Conservation (phyloP, 805 yeast genomes). For the Starmerella sirachaensis region DNA sequence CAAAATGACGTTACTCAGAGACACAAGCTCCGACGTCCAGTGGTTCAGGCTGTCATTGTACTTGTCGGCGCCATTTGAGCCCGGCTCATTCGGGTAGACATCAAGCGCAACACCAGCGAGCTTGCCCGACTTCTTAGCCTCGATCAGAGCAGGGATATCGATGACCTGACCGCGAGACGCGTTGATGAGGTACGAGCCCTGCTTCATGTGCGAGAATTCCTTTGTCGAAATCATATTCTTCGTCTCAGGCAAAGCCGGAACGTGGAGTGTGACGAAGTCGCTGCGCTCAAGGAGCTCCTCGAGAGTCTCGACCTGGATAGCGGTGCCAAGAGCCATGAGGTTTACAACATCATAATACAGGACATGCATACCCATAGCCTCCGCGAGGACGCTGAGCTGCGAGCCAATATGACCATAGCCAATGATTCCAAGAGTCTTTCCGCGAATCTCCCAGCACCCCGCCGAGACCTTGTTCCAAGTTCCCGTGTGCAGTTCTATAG, state of each 20-base stretch:
- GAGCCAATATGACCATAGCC: slow-evolving; percentile 99
- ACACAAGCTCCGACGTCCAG: slow-evolving; percentile 73
- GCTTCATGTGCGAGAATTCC: slow-evolving; percentile 91
- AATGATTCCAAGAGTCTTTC: slow-evolving; percentile 90
- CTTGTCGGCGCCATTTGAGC: slow-evolving; percentile 79
- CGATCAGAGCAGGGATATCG: slow-evolving; percentile 85
- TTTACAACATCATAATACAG: slow-evolving; percentile 81
- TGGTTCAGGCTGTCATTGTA: slow-evolving; percentile 62
- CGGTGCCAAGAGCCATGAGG: slow-evolving; percentile 95
- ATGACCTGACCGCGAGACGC: slow-evolving; percentile 97
- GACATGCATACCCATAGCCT: slow-evolving; percentile 95
- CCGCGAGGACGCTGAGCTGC: slow-evolving; percentile 92
- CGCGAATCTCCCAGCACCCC: slow-evolving; percentile 98
- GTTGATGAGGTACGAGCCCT: slow-evolving; percentile 86
- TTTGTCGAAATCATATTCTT: slow-evolving; percentile 78
- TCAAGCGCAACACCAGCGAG: slow-evolving; percentile 96
- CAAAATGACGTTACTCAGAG: slow-evolving; percentile 76
- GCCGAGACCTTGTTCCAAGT: slow-evolving; percentile 94
- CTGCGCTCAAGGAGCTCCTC: slow-evolving; percentile 68
- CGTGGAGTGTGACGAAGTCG: slow-evolving; percentile 88
- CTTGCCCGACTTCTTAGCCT: slow-evolving; percentile 85
- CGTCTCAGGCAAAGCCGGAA: slow-evolving; percentile 90
- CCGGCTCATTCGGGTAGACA: slow-evolving; percentile 95
- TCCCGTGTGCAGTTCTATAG: slow-evolving; percentile 89
- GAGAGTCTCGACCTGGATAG: slow-evolving; percentile 78